Evolutionary conservation across 495 filamentous ascomycete species (phyloP).

Genomic region (Penicillium longicatenatum): DNA sequence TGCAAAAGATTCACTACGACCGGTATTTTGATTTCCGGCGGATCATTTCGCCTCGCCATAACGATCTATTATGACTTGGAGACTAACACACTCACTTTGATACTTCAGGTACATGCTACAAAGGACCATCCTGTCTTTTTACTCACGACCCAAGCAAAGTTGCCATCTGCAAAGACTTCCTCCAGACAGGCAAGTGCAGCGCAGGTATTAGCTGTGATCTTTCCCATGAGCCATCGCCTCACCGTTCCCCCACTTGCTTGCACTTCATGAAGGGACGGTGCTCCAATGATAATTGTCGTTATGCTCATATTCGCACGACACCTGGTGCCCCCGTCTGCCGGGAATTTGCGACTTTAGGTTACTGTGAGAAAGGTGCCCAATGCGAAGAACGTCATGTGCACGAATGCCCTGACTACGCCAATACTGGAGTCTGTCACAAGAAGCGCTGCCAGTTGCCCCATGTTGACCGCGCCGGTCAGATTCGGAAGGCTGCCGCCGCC

Average conservation of each 20-base stretch:
- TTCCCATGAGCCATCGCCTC: conserved; percentile 84
- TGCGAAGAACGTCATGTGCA: conserved; percentile 83
- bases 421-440: conserved; percentile 79
- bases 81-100: conserved; percentile 28
- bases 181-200: conserved; percentile 76
- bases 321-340: conserved; percentile 82
- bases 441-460: conserved; percentile 85
- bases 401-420: conserved; percentile 95
- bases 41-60: conserved; percentile 16
- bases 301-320: conserved; percentile 83
- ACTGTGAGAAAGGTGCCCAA: conserved; percentile 78
- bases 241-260: conserved; percentile 84
- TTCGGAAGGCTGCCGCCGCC: conserved; percentile 56
- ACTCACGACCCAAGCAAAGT: conserved; percentile 86
- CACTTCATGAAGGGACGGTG: conserved; percentile 92
- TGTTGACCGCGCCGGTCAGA: conserved; percentile 78
- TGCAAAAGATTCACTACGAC: conserved; percentile 91
- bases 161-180: conserved; percentile 86
- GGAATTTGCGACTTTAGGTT: conserved; percentile 82
- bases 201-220: conserved; percentile 86
- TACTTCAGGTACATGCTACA: conserved; percentile 72
- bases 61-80: conserved; percentile 7
- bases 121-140: conserved; percentile 78
- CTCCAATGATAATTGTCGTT: conserved; percentile 84
- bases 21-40: conserved; percentile 62